phyloP scores from a whole-genome alignment of 2,329 filamentous ascomycete species.

The Pseudogymnoascus sp. region DNA sequence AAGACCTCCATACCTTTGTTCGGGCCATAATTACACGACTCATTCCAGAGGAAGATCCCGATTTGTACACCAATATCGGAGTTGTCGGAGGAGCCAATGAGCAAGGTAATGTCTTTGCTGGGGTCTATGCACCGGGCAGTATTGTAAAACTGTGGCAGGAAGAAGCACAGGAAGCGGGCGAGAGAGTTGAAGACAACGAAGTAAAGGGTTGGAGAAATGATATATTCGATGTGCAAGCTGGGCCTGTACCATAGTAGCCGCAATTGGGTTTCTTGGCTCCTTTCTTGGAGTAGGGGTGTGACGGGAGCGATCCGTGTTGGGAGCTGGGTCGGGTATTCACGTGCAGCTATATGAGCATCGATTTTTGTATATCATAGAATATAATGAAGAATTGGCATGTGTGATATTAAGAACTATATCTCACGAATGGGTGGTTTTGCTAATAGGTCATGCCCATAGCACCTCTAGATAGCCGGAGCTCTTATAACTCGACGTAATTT shows the following conservation, averaged over 20 bases:
- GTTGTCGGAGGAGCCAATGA: slow-evolving; percentile 47
- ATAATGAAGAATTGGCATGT: not conserved
- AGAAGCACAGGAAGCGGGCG: slow-evolving; percentile 59
- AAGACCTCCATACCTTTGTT: slow-evolving; percentile 73
- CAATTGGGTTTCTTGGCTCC: not conserved
- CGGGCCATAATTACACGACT: slow-evolving; percentile 72
- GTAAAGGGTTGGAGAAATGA: slow-evolving; percentile 62
- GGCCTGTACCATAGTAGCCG: slow-evolving; percentile 7
- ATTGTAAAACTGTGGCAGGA: slow-evolving; percentile 85
- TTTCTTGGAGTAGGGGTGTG: not conserved
- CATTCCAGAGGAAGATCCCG: slow-evolving; percentile 62
- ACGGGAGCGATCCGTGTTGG: not conserved
- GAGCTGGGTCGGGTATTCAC: not conserved
- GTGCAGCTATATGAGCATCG: not conserved
- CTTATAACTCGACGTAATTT: slow-evolving; percentile 48
- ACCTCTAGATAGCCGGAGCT: not conserved
- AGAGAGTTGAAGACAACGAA: slow-evolving; percentile 64
- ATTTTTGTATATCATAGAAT: not conserved
- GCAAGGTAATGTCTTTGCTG: slow-evolving; percentile 61
- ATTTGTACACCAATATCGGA: slow-evolving; percentile 66
- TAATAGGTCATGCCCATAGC: not conserved
- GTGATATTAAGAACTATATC: not conserved
- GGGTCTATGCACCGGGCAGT: slow-evolving; percentile 81
- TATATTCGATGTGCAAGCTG: slow-evolving; percentile 54
- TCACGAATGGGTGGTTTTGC: not conserved